Percentiles rank a stretch among this genome's conserved stretches.
Evolutionary conservation across 345 rosid species (phyloP).

Genomic region (Pugionium cornutum): DNA sequence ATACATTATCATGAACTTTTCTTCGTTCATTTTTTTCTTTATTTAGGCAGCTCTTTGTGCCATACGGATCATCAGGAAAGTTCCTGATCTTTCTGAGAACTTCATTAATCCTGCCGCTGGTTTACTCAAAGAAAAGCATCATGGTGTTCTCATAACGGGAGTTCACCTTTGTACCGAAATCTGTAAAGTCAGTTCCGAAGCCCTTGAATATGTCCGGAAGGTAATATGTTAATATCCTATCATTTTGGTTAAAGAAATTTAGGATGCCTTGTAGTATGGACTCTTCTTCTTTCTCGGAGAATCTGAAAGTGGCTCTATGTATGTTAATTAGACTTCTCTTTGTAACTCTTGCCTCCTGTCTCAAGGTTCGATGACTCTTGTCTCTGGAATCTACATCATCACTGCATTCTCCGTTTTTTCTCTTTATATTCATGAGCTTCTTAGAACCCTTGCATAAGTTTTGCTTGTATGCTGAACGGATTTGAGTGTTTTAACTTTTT

Average conservation of each 20-base stretch:
- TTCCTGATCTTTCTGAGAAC: constrained; percentile 94
- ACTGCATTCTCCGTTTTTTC: constrained; percentile 9
- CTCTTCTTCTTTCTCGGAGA: constrained; percentile 7
- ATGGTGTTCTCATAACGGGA: constrained; percentile 92
- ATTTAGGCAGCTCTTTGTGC: constrained; percentile 93
- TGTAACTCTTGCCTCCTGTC: constrained; percentile 19
- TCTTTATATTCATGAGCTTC: constrained; percentile 25
- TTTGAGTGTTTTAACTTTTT: constrained; percentile 12
- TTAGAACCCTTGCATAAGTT: constrained; percentile 12
- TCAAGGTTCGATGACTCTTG: constrained; percentile 23
- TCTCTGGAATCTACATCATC: constrained; percentile 25
- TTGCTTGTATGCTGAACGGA: constrained; percentile 15
- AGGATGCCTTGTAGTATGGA: constrained; percentile 23
- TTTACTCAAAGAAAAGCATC: constrained; percentile 95
- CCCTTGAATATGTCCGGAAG: constrained; percentile 83
- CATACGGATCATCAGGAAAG: constrained; percentile 88
- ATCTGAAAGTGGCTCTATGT: constrained; percentile 19
- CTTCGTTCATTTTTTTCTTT: constrained; percentile 26
- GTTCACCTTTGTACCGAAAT: constrained; percentile 91
- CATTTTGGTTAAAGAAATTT: constrained; percentile 8
- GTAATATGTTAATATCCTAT: constrained; percentile 46
- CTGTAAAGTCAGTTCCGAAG: constrained; percentile 84
- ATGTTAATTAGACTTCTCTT: constrained; percentile 24
- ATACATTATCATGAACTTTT: constrained; percentile 4
- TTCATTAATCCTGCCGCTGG: constrained; percentile 80